Conservation (phyloP, 2,329 filamentous ascomycete genomes). For the Colletotrichum echinochloae region DNA sequence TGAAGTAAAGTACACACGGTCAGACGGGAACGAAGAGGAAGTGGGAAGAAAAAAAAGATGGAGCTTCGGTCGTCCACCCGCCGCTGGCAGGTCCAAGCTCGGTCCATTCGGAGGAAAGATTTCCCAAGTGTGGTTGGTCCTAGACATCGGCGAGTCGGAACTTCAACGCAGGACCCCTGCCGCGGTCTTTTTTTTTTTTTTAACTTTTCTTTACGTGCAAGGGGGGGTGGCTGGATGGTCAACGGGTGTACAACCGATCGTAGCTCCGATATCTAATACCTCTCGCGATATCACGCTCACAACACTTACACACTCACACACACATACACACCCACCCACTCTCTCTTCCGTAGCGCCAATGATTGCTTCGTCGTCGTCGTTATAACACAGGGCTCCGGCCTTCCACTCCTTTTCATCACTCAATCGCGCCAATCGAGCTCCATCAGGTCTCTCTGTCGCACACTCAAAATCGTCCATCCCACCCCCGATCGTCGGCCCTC, state of each 20-base stretch:
- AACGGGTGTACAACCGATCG: slow-evolving; percentile 16
- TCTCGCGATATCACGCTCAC: neutral
- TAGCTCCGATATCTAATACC: slow-evolving; percentile 36
- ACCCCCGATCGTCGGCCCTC: neutral
- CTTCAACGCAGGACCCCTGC: slow-evolving; percentile 11
- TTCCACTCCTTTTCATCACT: neutral
- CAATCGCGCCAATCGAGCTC: neutral
- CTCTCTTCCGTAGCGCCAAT: neutral
- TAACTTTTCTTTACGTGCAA: neutral
- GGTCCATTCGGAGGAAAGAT: slow-evolving; percentile 28
- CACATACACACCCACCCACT: neutral
- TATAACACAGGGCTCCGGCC: slow-evolving; percentile 16
- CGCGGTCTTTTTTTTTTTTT: neutral
- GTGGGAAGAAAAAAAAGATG: neutral
- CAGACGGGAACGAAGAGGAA: neutral
- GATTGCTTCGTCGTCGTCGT: slow-evolving; percentile 6
- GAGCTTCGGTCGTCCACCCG: neutral
- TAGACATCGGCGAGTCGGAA: slow-evolving; percentile 5
- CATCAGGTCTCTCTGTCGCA: neutral
- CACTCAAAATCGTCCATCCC: neutral
- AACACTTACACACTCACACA: no score
- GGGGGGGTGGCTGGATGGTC: neutral
- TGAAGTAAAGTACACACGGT: neutral
- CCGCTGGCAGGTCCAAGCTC: slow-evolving; percentile 7
- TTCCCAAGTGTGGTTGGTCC: slow-evolving; percentile 8